Evolutionary conservation across 192 early-diverging fungal species (phyloP), one percentile per base, ranked within the genome.

Genomic region (Linnemannia exigua): DNA sequence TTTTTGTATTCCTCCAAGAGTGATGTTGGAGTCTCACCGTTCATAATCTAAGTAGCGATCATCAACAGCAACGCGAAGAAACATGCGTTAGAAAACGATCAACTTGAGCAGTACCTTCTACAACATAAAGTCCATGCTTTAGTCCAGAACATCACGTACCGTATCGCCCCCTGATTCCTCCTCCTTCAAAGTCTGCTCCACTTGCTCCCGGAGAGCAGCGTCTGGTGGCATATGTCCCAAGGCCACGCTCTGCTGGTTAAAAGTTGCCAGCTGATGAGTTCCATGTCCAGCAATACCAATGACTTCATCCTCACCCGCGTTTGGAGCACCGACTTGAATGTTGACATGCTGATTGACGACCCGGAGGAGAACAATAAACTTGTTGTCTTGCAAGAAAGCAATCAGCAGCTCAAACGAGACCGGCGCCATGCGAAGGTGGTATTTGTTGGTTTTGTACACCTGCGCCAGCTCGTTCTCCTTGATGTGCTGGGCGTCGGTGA

Each of bases 331-430:
- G 28, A 67, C 87, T 80, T 93, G 88, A 36, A 99, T 98, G 74
- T 94, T 94, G 33, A 99, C 70, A 73, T 98, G 93, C 88, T 98
- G 96, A 86, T 99, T 98, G 54, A 98, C 93, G 35, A 99, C 92
- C 82, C 97, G 90, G 79, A 98, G 92, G 58, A 99, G 77, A 52
- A 97, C 88, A 82, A 95, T 95, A 70, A 95, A 95, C 69, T 95
- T 94, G 90, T 97, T 97, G 77, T 99, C 97, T 88, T 98, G 96
- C 79, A 99, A 87, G 84, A 96, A 99, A 72, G 94, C 92, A 68
- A 99, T 81, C 70, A 99, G 92, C 28, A 99, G 92, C 87, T 97
- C 96, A 78, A 95, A 96, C 1, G 97, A 94, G 19, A 96, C 97
- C 17, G 93, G 89, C 58, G 95, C 94, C 95, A 99, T 95, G 12